Conservation (phyloP, 192 early-diverging fungal species). For the Podila epicladia region DNA sequence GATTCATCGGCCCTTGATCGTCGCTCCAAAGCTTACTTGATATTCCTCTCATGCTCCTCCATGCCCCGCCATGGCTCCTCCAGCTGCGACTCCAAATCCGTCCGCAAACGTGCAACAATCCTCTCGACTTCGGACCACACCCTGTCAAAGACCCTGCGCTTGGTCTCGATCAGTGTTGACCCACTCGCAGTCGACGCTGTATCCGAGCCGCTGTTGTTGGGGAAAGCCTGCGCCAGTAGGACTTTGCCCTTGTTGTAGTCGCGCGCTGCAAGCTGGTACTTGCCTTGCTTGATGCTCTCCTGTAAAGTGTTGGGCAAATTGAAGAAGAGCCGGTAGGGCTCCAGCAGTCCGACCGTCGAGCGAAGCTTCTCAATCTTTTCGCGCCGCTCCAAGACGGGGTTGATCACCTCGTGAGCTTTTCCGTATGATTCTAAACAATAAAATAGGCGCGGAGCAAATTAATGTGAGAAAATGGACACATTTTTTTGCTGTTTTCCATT, state of each 20-base stretch:
- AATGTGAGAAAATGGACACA: neutral
- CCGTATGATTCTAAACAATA: constrained; percentile 58
- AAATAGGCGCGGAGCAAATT: constrained; percentile 1
- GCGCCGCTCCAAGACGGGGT: constrained; percentile 86
- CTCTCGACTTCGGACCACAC: constrained; percentile 94
- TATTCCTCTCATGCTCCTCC: constrained; percentile 90
- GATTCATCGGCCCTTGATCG: too few species aligned
- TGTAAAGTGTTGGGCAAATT: constrained; percentile 90
- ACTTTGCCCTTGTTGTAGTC: constrained; percentile 96
- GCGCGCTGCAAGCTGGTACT: constrained; percentile 90
- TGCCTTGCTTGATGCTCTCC: constrained; percentile 85
- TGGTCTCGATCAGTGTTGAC: constrained; percentile 48
- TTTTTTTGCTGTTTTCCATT: neutral
- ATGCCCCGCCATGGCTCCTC: constrained; percentile 79
- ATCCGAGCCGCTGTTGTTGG: constrained; percentile 14
- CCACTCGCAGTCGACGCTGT: constrained; percentile 28
- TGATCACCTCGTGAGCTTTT: constrained; percentile 86
- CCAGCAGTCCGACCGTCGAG: constrained; percentile 88
- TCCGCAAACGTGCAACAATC: constrained; percentile 77
- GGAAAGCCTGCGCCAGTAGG: constrained; percentile 52
- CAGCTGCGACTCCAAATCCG: constrained; percentile 80
- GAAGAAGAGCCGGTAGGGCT: constrained; percentile 97
- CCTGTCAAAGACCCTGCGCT: constrained; percentile 87
- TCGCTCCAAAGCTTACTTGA: constrained; percentile 64
- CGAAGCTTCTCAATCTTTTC: constrained; percentile 91